phyloP scores from a whole-genome alignment of 2,329 filamentous ascomycete genomes.

The Hypoxylon sp. region DNA sequence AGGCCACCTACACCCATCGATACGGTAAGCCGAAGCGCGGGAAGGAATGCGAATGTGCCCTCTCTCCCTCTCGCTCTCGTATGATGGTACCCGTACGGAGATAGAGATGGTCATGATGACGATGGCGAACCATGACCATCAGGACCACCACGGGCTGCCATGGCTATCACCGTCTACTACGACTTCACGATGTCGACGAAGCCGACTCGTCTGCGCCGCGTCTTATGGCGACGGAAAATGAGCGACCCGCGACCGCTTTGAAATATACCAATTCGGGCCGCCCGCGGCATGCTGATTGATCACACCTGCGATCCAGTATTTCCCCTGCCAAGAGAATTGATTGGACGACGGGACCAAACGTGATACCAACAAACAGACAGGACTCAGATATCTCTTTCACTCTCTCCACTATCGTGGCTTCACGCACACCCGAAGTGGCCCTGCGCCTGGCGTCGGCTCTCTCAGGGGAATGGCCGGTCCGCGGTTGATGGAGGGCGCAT shows the following conservation, averaged over 20 bases:
- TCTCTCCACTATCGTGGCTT: constrained; percentile 20
- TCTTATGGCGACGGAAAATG: constrained; percentile 1
- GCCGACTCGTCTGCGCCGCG: constrained; percentile 9
- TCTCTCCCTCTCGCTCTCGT: constrained; percentile 22
- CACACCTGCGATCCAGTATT: constrained; percentile 26
- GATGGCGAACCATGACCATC: constrained; percentile 4
- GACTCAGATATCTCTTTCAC: constrained; percentile 18
- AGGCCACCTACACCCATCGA: constrained; percentile 34
- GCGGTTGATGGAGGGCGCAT: constrained; percentile 6
- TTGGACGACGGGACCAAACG: constrained; percentile 23
- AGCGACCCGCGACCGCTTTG: constrained; percentile 20
- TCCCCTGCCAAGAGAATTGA: constrained; percentile 32
- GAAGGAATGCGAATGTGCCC: no score
- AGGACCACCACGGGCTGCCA: constrained; percentile 8
- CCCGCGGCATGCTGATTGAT: constrained; percentile 36
- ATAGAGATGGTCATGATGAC: constrained; percentile 7
- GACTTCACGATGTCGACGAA: neutral
- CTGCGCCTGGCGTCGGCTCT: constrained; percentile 40
- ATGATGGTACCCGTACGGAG: constrained; percentile 14
- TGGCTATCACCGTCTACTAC: neutral
- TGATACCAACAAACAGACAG: constrained; percentile 29
- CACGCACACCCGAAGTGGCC: constrained; percentile 34
- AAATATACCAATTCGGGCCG: constrained; percentile 32
- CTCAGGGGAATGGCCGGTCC: constrained; percentile 17
- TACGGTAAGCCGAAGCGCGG: constrained; percentile 36